These are phyloP conservation scores for Candida arabinofermentans DNA, from an alignment of 805 yeast species.

Conservation along the genomic window DNA sequence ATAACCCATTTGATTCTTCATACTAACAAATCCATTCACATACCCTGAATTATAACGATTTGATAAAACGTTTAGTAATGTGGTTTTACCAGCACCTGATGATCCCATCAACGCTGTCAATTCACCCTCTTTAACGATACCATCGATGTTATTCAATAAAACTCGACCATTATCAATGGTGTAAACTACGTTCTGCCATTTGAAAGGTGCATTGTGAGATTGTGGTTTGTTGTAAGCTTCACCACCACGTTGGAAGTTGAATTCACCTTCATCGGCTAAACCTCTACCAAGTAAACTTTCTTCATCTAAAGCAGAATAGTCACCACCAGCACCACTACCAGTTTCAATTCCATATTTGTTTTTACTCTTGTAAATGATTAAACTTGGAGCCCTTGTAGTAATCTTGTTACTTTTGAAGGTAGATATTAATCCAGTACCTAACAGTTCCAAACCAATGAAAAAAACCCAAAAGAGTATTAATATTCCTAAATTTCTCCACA, in stretches of 20 bases:
- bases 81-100: constrained; percentile 50
- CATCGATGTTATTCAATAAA: constrained; percentile 30
- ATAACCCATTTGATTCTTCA: constrained; percentile 45
- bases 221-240: not conserved
- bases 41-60: constrained; percentile 45
- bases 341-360: not conserved
- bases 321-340: too few species aligned
- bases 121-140: constrained; percentile 35
- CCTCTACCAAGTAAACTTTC: not conserved
- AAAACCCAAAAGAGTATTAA: constrained; percentile 19
- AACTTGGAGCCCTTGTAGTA: not conserved
- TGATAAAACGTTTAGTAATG: constrained; percentile 43
- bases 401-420: not conserved
- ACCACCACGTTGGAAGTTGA: not conserved
- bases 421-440: constrained; percentile 20
- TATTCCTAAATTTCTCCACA: constrained; percentile 35
- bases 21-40: constrained; percentile 29
- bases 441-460: constrained; percentile 16
- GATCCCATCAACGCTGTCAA: constrained; percentile 45
- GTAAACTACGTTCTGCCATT: constrained; percentile 62
- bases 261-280: not conserved
- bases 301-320: too few species aligned
- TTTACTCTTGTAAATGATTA: not conserved
- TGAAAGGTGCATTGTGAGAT: constrained; percentile 38
- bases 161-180: constrained; percentile 35